Evolutionary conservation across 2,329 filamentous ascomycete species (phyloP), one percentile per base, ranked within the genome.

Genomic region (Colletotrichum gigasporum): DNA sequence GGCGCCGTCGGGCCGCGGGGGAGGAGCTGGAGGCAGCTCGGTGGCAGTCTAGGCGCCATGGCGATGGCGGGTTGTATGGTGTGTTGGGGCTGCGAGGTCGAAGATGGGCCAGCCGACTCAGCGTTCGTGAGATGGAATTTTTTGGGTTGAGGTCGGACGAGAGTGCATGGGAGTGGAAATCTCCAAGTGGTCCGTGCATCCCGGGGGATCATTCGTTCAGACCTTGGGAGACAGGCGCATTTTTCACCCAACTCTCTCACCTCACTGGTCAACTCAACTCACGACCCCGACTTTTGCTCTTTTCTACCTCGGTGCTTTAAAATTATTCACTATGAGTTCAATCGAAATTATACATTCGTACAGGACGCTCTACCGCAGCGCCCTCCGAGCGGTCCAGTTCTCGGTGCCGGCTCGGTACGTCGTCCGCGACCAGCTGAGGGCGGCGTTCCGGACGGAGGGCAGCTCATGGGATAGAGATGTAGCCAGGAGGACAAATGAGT

Each of bases 351-450:
- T 90, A 37, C 83, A 85, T 69, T 87, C 90, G 47, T 96, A 95
- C 77, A 86, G 92, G 65, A 81, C 86, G 62, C 82, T 96, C 32
- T 90, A 91, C 72, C 87, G 90, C 54, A 83, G 83, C 6, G 80
- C 86, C 16, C 82, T 94, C n/a, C 86, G 83, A 28, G 92, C 91
- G 4, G 87, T 95, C 20, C 88, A 91, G 67, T 92, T 88, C 79
- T 86, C 91, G 12, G 85, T 85, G 66, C 92, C 91, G 14, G 85
- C 88, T 28, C 88, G 91, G 56, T 90, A 82, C 75, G 79, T 85
- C 4, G 81, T 87, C 14, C 86, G 87, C 61, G 82, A 89, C 70
- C 82, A 86, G 72, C 75, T 92, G 22, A 83, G 89, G 44, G 71
- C 72, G 6, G 87, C 85, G 9, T 92, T 92, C 71, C 85, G 82